phyloP scores from a whole-genome alignment of 257 asterid species.

The Solanum pimpinellifolium region DNA sequence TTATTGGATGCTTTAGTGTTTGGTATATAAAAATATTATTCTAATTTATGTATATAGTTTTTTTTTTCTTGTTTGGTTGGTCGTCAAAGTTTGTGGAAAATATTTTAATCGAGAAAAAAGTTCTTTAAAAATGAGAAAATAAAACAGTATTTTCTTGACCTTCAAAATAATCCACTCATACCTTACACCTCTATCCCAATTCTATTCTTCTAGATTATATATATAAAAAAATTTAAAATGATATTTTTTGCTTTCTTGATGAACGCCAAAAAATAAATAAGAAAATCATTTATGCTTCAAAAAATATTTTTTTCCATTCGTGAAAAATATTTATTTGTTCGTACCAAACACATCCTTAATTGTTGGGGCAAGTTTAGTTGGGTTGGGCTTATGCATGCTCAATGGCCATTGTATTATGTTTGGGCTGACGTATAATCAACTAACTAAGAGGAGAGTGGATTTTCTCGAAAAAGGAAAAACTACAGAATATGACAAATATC shows the following conservation, averaged over 20 bases:
- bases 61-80: neutral
- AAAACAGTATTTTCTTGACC: neutral
- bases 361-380: neutral
- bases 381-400: no score
- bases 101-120: rapidly evolving
- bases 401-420: no score
- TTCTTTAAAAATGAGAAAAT: neutral
- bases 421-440: no score
- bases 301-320: neutral
- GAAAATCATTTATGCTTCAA: neutral
- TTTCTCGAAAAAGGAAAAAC: no score
- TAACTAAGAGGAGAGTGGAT: no score
- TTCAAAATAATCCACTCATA: neutral
- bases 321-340: neutral
- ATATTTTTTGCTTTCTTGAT: neutral
- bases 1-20: neutral
- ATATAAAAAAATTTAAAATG: neutral
- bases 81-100: neutral
- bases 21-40: neutral
- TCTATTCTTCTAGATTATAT: neutral
- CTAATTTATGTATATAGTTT: neutral
- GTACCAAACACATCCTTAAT: neutral
- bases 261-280: neutral
- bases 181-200: neutral
- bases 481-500: no score